Evolutionary conservation across 2,329 filamentous ascomycete species (phyloP), one percentile per base, ranked within the genome.

Genomic region (Drechslerella stenobrocha): DNA sequence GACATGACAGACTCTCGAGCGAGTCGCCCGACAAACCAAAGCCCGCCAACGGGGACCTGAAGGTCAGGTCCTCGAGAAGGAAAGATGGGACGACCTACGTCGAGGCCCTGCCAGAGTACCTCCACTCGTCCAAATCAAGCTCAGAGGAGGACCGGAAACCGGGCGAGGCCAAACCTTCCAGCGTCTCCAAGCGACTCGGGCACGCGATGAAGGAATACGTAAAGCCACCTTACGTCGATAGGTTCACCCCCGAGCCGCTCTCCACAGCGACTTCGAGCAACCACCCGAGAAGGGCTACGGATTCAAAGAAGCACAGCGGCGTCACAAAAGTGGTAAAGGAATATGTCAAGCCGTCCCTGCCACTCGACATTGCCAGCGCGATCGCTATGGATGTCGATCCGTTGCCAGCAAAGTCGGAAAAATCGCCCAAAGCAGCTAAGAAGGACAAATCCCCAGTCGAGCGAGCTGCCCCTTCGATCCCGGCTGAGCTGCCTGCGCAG

Each of bases 171-270:
- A 56, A 47, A 46, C 34, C 55, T n/a, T n/a, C n/a, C 15, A 67
- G 50, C 24, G 50, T 67, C 15, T 67, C 63, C 1, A 67, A 60
- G 30, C 44, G 55, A 8, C 44, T 67, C 2, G 63, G 63, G 1
- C 35, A 67, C 47, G 50, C 55, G 4, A 18, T 67, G 26, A 67
- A 67, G 24, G 63, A 52, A 4, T 67, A 67, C 50, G 55, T 67
- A 13, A 67, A 67, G 24, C 63, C 63, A 4, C 63, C 63, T 5
- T 30, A 67, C 40, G 37, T 67, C 7, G 63, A 67, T 45, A 55
- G 63, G 23, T 67, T 67, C 20, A 67, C 63, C 20, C 63, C 63
- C 18, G 63, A 67, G 23, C 63, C 55, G n/a, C 23, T 67, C n/a
- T 35, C 20, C 23, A 28, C 52, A 1, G 6, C 37, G 11, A 1